Evolutionary conservation across 345 rosid species (phyloP).

Genomic region (Eucalyptus erythrocorys): DNA sequence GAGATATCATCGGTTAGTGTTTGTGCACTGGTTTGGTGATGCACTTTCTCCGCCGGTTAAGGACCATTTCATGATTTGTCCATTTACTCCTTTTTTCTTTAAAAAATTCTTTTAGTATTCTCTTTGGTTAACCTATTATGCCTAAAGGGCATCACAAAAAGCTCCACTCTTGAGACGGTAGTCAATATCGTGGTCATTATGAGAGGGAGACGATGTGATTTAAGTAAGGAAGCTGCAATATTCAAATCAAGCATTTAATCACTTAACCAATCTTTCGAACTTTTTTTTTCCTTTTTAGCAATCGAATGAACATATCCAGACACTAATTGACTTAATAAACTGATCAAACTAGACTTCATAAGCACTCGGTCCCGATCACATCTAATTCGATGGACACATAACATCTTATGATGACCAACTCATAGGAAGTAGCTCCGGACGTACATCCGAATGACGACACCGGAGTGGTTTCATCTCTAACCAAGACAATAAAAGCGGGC

Average conservation of each 20-base stretch:
- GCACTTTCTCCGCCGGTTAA: not conserved
- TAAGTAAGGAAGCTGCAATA: not conserved
- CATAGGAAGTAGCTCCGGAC: not conserved
- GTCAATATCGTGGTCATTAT: not conserved
- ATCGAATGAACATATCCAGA: not conserved
- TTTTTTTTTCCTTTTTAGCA: not conserved
- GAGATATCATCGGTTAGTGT: not conserved
- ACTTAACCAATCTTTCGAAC: not conserved
- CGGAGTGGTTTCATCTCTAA: not conserved
- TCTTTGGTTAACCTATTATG: not conserved
- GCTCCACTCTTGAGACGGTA: not conserved
- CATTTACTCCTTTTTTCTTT: not conserved
- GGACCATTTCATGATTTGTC: not conserved
- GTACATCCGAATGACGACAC: not conserved
- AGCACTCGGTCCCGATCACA: accelerated
- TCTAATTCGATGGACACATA: not conserved
- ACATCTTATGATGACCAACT: not conserved
- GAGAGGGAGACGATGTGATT: not conserved
- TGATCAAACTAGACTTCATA: not conserved
- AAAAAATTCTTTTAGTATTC: not conserved
- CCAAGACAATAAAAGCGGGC: not conserved
- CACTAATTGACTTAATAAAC: not conserved
- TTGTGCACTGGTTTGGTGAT: not conserved
- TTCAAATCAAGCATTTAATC: not conserved
- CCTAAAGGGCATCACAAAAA: not conserved